Base-by-base conservation (phyloP, 257 asterid species). In the Solanum lycopersicoides region DNA sequence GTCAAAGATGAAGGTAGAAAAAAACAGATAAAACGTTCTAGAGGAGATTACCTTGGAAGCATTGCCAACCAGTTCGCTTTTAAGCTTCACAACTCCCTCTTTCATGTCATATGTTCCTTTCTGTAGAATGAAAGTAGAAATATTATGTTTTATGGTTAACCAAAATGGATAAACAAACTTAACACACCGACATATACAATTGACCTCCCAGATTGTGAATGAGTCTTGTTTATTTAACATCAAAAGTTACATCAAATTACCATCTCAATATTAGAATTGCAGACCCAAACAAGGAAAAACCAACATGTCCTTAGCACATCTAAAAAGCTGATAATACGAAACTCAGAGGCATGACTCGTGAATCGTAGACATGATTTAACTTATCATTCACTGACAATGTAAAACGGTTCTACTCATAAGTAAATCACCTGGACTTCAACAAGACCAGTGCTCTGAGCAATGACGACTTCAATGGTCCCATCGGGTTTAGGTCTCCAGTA, bases 361-460 rank as follows among this genome's bases (percentile, higher is more conserved):
- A 76, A 41, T 42, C 37, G 0, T 8, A 42, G 14, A 76, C 0
- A n/a, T 18, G 7, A 76, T 42, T 76, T 1, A n/a, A 77, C 37
- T 42, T 3, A 77, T 25, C 0, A 4, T 41, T 10, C 32, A 41
- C 21, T n/a, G 83, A 0, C 1, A 13, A 30, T 76, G 56, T n/a
- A 42, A 42, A 42, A 23, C 1, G 1, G 11, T 12, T 13, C 9
- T 76, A 42, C 7, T 80, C 20, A 30, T 30, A 35, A 75, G 32
- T 15, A 14, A 0, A 25, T 32, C 86, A 93, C 96, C 93, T 93
- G 97, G 72, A 95, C 96, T 91, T 95, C 98, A 80, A 90, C 97
- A 2, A 95, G 91, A 56, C 95, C 98, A 32, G 96, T 95, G 93
- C 98, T 95, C 90, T 95, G 98, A 30, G 98, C 96, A 65, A 95